Evolutionary conservation across 1,284 basidiomycete species (phyloP), one percentile per base, ranked within the genome.

Genomic region (Trichosporon ovoides): DNA sequence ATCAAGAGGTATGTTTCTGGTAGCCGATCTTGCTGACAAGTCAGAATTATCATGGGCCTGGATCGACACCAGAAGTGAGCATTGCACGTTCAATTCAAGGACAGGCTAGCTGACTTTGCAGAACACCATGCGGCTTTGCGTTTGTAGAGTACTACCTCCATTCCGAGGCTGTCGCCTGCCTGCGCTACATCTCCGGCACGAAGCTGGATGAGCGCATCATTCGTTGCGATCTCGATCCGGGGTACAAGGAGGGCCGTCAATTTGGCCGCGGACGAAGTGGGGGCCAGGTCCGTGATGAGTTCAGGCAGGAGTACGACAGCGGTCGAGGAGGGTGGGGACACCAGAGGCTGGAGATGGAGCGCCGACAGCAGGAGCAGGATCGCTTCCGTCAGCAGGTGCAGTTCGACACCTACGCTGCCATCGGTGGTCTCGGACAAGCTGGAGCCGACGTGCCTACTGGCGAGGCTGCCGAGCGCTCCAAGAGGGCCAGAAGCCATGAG

Each of bases 191-290:
- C 62, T 92, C 88, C 52, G 95, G 95, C 14, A 96, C 95, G 34
- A 98, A 98, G 79, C 85, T 99, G n/a, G 96, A 99, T 77, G 96
- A 99, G 77, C 88, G 96, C 28, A 90, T 99, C 66, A 96, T 99
- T 65, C 89, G 96, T 50, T 98, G 95, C 70, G 96, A 99, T 79
- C 80, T 99, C 65, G 96, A 99, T 79, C 83, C 94, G n/a, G 96
- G 96, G 1, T 99, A 98, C 79, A 87, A 87, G 68, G 96, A 98
- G 72, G 96, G 96, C 7, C 81, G 96, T 55, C 96, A 99, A 78
- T 99, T 98, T 69, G 96, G 96, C 19, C 82, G 96, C 63, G 96
- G 96, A 20, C 92, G 92, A 76, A 94, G 91, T 64, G 96, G 96
- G 40, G 96, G 96, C 0, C 96, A 98, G 80, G 87, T 87, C 24